Base-by-base conservation (phyloP, 352 stramenopile species). In the Aphanomyces astaci region DNA sequence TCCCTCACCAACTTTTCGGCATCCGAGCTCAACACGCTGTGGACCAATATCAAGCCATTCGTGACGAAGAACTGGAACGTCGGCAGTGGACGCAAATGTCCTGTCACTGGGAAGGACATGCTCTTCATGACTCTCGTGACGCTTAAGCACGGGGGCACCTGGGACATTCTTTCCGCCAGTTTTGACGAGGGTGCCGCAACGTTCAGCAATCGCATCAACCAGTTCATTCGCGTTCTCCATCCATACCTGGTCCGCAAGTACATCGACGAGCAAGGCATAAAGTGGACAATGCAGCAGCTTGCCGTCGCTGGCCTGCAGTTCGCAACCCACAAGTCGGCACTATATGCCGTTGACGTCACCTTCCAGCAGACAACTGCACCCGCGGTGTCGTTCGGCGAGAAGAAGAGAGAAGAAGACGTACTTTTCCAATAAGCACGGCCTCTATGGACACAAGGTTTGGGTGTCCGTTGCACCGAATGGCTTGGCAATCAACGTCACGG, bases 351-450 rank as follows among this genome's bases (percentile, higher is more conserved):
- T 22, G 59, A 66, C 48, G 59, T 66, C 10, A 66, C 13, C 11
- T 66, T 66, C 30, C 59, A 66, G n/a, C 19, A 40, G 25, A 45
- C 32, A 2, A 22, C 19, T 27, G 19, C 13, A n/a, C 59, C 59
- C 24, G 27, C 15, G 15, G 59, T 22, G 10, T 17, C 28, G 27
- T 66, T 66, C 59, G 28, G 28, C n/a, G 48, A 66, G 33, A 40
- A 66, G 31, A 52, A 54, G 9, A 9, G 48, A 66, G 33, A 40
- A 66, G 31, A 52, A 54, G 9, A 9, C 7, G 7, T 57, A 52
- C 39, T 66, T 57, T 36, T 56, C 36, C 28, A 39, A 48, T 5
- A 66, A 66, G 59, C 59, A 66, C n/a, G 48, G 48, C 22, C 59
- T 66, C 19, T 66, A 66, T 30, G 59, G 59, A 3, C 28, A 33